A percentile compares a stretch with the other conserved stretches of the same genome.
phyloP scores from a whole-genome alignment of 495 filamentous ascomycete genomes.

The Podospora conica region DNA sequence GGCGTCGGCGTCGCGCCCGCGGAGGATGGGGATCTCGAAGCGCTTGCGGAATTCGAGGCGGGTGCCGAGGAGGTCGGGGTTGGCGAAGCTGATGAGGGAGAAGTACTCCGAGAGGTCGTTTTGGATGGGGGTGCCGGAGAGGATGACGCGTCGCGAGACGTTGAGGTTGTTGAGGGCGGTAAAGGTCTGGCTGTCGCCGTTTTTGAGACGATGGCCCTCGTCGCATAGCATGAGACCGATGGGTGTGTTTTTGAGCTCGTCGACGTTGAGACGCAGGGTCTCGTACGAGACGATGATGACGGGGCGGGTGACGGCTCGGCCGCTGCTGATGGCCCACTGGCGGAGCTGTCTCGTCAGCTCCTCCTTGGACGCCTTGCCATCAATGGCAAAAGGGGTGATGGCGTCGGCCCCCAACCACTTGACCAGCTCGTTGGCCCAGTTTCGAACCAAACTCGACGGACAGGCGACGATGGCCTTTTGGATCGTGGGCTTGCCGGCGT shows the following conservation, averaged over 20 bases:
- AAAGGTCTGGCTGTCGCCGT: constrained; percentile 93
- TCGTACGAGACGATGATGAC: constrained; percentile 99
- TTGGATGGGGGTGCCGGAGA: constrained; percentile 96
- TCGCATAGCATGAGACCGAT: constrained; percentile 97
- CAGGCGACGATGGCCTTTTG: constrained; percentile 99
- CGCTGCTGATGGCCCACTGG: constrained; percentile 89
- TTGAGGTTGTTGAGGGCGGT: constrained; percentile 83
- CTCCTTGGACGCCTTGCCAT: constrained; percentile 92
- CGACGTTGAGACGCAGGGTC: constrained; percentile 83
- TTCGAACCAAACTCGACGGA: constrained; percentile 90
- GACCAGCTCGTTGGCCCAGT: constrained; percentile 93
- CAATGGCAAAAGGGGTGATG: constrained; percentile 89
- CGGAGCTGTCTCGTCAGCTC: constrained; percentile 83
- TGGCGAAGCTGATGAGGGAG: constrained; percentile 91
- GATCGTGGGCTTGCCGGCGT: constrained; percentile 87
- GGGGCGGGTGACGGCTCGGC: constrained; percentile 82
- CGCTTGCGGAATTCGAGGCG: constrained; percentile 90
- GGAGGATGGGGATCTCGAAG: constrained; percentile 88
- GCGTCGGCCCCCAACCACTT: constrained; percentile 96
- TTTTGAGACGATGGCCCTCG: constrained; percentile 97
- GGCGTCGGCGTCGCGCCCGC: constrained; percentile 85
- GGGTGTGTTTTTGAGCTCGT: constrained; percentile 75
- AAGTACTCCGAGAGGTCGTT: constrained; percentile 99
- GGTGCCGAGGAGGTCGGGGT: constrained; percentile 84
- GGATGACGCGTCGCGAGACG: constrained; percentile 84